Conservation (phyloP, 805 yeast genomes). For the Saturnispora serradocipensis region DNA sequence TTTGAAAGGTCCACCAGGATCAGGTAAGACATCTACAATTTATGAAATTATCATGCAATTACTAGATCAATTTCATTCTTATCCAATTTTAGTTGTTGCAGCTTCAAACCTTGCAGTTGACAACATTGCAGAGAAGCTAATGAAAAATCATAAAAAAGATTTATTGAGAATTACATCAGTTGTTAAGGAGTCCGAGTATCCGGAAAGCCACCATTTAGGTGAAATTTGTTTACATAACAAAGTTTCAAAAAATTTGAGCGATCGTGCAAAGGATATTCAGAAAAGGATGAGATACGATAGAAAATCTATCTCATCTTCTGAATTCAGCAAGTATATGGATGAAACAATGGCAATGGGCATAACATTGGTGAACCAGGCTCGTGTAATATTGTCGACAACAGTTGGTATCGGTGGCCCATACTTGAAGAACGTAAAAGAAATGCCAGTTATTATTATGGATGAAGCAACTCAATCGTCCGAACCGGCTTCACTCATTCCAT, state of each 20-base stretch:
- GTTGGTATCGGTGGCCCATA: conserved; percentile 64
- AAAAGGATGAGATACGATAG: conserved; percentile 37
- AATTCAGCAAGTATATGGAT: conserved; percentile 41
- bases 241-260: conserved; percentile 41
- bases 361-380: conserved; percentile 50
- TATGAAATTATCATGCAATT: conserved; percentile 76
- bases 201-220: conserved; percentile 42
- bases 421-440: conserved; percentile 38
- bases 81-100: conserved; percentile 64
- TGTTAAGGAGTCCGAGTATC: conserved; percentile 55
- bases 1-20: conserved; percentile 75
- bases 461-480: conserved; percentile 74
- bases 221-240: conserved; percentile 58
- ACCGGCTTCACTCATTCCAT: conserved; percentile 60
- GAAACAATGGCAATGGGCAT: conserved; percentile 16
- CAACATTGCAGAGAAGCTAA: conserved; percentile 61
- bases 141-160: conserved; percentile 39
- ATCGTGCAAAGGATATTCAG: conserved; percentile 33
- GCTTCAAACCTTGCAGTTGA: conserved; percentile 72
- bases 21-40: conserved; percentile 77
- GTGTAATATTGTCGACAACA: conserved; percentile 63
- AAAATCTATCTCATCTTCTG: conserved; percentile 31
- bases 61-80: conserved; percentile 45
- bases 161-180: conserved; percentile 50
- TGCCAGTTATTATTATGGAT: conserved; percentile 67